Evolutionary conservation across 202 grass and related monocot species (phyloP).

Genomic region (Cymbopogon flexuosus): DNA sequence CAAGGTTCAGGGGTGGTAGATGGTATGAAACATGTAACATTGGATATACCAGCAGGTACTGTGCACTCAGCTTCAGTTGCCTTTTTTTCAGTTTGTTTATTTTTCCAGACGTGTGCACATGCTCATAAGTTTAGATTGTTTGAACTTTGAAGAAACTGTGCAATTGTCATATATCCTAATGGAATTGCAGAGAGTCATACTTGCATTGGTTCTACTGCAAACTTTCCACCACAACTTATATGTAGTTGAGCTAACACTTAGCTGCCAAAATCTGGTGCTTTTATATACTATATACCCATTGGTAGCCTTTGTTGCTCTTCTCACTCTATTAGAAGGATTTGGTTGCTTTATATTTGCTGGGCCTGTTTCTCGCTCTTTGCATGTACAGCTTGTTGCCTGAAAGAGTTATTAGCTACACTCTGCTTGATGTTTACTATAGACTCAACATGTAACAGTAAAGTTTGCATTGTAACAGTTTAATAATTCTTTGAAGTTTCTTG

Average conservation of each 20-base stretch:
- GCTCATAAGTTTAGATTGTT: background rate
- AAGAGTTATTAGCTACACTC: conserved; percentile 9
- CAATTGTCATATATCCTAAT: background rate
- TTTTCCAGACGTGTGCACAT: conserved; percentile 14
- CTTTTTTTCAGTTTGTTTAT: background rate
- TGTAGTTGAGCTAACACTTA: background rate
- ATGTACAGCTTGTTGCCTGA: conserved; percentile 1
- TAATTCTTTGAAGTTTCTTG: conserved; percentile 13
- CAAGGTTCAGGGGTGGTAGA: conserved; percentile 69
- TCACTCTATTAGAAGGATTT: conserved; percentile 6
- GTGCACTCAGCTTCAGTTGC: conserved; percentile 28
- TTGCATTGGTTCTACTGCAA: background rate
- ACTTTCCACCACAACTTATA: background rate
- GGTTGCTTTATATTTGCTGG: conserved; percentile 12
- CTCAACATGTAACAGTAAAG: background rate
- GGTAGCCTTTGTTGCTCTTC: background rate
- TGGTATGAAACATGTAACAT: conserved; percentile 76
- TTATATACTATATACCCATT: background rate
- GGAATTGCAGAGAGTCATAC: background rate
- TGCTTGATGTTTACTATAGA: conserved; percentile 18
- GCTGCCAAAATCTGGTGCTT: conserved; percentile 13
- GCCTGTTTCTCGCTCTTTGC: background rate
- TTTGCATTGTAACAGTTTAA: conserved; percentile 7
- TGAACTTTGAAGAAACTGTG: background rate
- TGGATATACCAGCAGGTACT: conserved; percentile 78